phyloP scores from a whole-genome alignment of 169 alveolate genomes.

The Ichthyophthirius multifiliis region DNA sequence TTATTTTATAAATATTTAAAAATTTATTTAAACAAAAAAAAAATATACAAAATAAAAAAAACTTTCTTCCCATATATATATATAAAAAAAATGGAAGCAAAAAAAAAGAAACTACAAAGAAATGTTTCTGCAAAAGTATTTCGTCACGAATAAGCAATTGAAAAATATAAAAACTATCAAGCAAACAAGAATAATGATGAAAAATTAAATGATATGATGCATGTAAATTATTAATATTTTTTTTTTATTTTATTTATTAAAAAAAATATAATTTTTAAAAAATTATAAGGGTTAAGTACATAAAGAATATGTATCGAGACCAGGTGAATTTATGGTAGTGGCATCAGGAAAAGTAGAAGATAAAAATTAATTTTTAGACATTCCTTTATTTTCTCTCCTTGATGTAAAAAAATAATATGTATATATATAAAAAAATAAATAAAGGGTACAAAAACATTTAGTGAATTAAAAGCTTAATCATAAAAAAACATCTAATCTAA shows the following conservation, averaged over 20 bases:
- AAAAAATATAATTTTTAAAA: background rate
- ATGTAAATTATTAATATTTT: constrained; percentile 14
- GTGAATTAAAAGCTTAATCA: constrained; percentile 4
- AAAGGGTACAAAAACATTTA: constrained; percentile 28
- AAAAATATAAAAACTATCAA: constrained; percentile 50
- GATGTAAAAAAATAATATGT: constrained; percentile 22
- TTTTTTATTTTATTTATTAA: background rate
- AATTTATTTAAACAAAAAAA: too few species aligned
- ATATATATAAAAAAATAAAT: background rate
- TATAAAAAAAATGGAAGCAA: too few species aligned
- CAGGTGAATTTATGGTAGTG: constrained; percentile 56
- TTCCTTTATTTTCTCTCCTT: constrained; percentile 23
- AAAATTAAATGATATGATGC: constrained; percentile 49
- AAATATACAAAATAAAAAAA: too few species aligned
- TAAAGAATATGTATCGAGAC: constrained; percentile 45
- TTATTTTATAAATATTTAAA: too few species aligned
- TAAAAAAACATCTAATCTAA: background rate
- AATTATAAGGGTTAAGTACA: constrained; percentile 45
- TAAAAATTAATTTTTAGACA: constrained; percentile 21
- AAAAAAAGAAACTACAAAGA: too few species aligned
- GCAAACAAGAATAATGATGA: constrained; percentile 39
- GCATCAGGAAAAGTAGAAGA: constrained; percentile 45
- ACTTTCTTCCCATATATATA: too few species aligned
- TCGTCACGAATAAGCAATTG: constrained; percentile 42
- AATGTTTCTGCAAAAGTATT: constrained; percentile 36